Conservation (phyloP, 2,329 filamentous ascomycete species). For the Tolypocladium tropicale region DNA sequence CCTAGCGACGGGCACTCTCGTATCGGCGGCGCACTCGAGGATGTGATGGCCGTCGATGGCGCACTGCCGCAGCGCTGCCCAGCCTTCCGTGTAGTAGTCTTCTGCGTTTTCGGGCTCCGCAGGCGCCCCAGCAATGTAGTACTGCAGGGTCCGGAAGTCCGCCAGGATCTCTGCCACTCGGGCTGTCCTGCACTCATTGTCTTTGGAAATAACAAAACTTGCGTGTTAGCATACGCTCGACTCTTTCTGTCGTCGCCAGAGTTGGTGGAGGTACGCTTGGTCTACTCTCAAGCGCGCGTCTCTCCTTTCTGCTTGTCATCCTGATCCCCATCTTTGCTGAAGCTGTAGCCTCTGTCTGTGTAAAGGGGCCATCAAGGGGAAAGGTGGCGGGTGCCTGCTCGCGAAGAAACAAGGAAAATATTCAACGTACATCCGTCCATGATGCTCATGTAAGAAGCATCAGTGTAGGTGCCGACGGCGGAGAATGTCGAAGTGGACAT, state of each 20-base stretch:
- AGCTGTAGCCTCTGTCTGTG: neutral
- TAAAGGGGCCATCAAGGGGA: neutral
- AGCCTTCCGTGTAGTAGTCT: constrained; percentile 55
- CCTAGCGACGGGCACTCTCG: constrained; percentile 40
- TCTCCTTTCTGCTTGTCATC: neutral
- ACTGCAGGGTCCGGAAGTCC: constrained; percentile 53
- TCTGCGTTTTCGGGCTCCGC: constrained; percentile 42
- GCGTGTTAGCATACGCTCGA: neutral
- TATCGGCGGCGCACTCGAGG: constrained; percentile 53
- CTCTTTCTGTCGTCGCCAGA: neutral
- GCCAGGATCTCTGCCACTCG: constrained; percentile 52
- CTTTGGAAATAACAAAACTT: constrained; percentile 23
- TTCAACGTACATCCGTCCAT: constrained; percentile 18
- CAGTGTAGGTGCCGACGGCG: neutral
- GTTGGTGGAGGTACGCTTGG: too few relatives aligned
- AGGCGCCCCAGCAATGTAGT: constrained; percentile 48
- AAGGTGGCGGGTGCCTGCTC: neutral
- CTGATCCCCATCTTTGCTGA: neutral
- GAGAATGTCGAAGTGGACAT: neutral
- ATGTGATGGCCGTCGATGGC: constrained; percentile 53
- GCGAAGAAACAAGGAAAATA: neutral
- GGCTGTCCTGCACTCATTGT: constrained; percentile 48
- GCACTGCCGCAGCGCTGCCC: constrained; percentile 52
- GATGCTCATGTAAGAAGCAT: neutral
- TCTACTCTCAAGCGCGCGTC: neutral